These are phyloP conservation scores for Pseudogymnoascus sp. DNA, from an alignment of 2,329 filamentous ascomycete genomes.

Conservation along the genomic window DNA sequence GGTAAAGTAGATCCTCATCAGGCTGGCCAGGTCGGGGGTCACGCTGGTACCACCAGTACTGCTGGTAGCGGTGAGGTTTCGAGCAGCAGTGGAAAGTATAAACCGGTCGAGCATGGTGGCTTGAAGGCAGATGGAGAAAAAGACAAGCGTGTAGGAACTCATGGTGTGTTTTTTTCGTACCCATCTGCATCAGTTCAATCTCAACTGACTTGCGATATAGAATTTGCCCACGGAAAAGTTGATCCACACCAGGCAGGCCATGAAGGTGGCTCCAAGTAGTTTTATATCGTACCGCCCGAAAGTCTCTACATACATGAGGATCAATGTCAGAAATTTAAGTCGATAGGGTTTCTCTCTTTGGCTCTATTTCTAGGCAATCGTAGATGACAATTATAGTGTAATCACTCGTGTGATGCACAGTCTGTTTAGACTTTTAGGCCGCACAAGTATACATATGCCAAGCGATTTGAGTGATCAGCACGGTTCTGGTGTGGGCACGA, in stretches of 20 bases:
- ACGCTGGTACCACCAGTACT: slow-evolving; percentile 13
- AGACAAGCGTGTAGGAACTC: slow-evolving; percentile 29
- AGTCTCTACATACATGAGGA: not conserved
- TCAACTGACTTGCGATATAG: slow-evolving; percentile 10
- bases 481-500: not conserved
- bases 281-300: not conserved
- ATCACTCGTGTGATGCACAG: not conserved
- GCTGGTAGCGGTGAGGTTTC: slow-evolving; percentile 11
- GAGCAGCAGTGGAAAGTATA: slow-evolving; percentile 1
- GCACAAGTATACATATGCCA: not conserved
- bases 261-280: slow-evolving; percentile 26
- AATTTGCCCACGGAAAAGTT: slow-evolving; percentile 34
- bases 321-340: not conserved
- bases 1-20: slow-evolving; percentile 31
- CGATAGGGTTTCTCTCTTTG: not conserved
- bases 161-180: slow-evolving; percentile 8
- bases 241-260: slow-evolving; percentile 33
- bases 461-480: not conserved
- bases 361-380: not conserved
- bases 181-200: not conserved
- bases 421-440: not conserved
- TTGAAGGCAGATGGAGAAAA: slow-evolving; percentile 30
- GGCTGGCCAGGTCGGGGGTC: slow-evolving; percentile 30
- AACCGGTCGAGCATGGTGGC: slow-evolving; percentile 27
- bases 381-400: not conserved